Percentiles rank a stretch among this genome's conserved stretches.
phyloP scores from a whole-genome alignment of 208 protist species.

The Sergeia podlipaevii region DNA sequence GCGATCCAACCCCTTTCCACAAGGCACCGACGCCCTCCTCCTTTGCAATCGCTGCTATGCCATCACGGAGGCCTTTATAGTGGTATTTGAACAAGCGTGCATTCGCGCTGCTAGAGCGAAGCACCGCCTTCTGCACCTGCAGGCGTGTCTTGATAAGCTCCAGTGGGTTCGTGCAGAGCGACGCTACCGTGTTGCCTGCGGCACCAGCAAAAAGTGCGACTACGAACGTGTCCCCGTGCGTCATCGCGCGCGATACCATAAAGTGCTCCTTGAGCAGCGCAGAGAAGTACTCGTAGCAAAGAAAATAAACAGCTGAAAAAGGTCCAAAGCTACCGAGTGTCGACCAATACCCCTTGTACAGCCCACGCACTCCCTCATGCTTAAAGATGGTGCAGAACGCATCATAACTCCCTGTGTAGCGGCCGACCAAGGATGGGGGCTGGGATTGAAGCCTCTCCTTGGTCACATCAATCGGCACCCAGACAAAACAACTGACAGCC shows the following conservation, averaged over 20 bases:
- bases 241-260: no score
- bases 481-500: constrained; percentile 77
- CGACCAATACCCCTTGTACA: constrained; percentile 87
- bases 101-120: constrained; percentile 2
- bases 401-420: constrained; percentile 63
- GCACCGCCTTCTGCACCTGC: constrained; percentile 78
- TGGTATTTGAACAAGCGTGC: constrained; percentile 39
- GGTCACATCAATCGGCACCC: constrained; percentile 86
- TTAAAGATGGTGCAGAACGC: constrained; percentile 52
- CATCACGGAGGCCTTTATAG: constrained; percentile 56
- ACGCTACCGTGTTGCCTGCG: constrained; percentile 54
- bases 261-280: constrained; percentile 17
- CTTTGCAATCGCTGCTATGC: constrained; percentile 30
- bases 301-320: constrained; percentile 89
- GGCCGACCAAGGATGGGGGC: constrained; percentile 34
- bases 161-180: constrained; percentile 78
- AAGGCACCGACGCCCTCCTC: constrained; percentile 58
- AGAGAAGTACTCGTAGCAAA: constrained; percentile 70
- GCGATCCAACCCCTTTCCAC: constrained; percentile 54
- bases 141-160: constrained; percentile 90
- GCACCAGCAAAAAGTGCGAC: constrained; percentile 53
- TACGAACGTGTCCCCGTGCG: constrained; percentile 16
- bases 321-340: constrained; percentile 87
- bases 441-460: constrained; percentile 88
- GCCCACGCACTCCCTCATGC: constrained; percentile 57